phyloP scores from a whole-genome alignment of 495 filamentous ascomycete genomes.

The Corynascus novoguineensis region DNA sequence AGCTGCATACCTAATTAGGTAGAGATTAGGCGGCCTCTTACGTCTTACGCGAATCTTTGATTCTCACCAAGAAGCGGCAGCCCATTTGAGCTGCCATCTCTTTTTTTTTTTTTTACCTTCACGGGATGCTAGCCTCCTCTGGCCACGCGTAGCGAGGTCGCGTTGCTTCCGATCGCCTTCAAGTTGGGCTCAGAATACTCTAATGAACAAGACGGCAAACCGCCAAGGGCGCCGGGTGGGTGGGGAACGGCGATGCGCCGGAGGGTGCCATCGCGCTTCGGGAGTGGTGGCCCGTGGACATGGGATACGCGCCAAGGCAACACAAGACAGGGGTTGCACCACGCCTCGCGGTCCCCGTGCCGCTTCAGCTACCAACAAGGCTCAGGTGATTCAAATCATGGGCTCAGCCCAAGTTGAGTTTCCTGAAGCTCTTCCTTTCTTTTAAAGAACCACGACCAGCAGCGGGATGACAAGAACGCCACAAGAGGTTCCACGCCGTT shows the following conservation, averaged over 20 bases:
- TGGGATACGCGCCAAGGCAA: constrained; percentile 11
- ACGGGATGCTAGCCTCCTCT: no score
- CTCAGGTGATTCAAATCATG: constrained; percentile 6
- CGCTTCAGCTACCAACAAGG: constrained; percentile 8
- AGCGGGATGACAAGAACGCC: background rate
- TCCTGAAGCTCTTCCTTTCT: background rate
- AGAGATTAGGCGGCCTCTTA: no score
- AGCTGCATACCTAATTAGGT: background rate
- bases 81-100: background rate
- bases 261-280: constrained; percentile 6
- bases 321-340: background rate
- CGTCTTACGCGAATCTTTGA: background rate
- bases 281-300: background rate
- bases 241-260: constrained; percentile 4
- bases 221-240: constrained; percentile 4
- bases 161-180: no score
- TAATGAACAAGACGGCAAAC: background rate
- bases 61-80: background rate
- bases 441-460: background rate
- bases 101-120: no score
- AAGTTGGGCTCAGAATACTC: no score
- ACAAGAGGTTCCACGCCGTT: background rate
- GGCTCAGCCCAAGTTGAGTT: background rate
- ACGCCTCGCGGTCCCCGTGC: constrained; percentile 11
- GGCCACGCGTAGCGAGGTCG: no score